These are phyloP conservation scores for Penicillium capsulatum DNA, from an alignment of 2,329 filamentous ascomycete species.

Conservation along the genomic window DNA sequence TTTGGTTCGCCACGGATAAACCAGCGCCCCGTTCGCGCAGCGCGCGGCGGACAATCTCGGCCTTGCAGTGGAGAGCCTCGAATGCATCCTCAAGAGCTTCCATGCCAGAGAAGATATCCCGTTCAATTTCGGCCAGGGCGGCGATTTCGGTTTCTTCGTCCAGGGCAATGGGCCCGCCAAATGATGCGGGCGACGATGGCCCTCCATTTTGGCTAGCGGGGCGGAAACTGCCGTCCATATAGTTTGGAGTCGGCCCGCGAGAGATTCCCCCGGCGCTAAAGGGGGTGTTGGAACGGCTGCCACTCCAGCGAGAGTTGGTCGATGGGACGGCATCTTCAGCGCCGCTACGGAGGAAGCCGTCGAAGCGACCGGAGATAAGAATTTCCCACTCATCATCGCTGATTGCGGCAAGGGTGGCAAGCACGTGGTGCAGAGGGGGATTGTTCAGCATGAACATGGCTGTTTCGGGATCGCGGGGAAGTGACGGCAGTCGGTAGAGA, in stretches of 20 bases:
- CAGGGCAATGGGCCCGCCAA: constrained; percentile 73
- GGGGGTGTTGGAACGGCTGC: constrained; percentile 41
- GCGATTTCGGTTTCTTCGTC: constrained; percentile 94
- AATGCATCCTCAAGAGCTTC: constrained; percentile 92
- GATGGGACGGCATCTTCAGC: constrained; percentile 57
- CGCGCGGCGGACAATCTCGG: constrained; percentile 72
- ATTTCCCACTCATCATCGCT: constrained; percentile 96
- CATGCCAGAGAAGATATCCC: constrained; percentile 91
- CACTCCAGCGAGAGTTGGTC: constrained; percentile 24
- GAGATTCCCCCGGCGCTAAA: constrained; percentile 33
- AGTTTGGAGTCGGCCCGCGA: constrained; percentile 32
- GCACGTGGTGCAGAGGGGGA: constrained; percentile 73
- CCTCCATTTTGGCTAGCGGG: constrained; percentile 40
- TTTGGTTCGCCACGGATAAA: constrained; percentile 52
- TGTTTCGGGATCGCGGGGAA: constrained; percentile 79
- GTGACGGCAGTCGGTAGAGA: constrained; percentile 68
- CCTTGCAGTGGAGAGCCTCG: constrained; percentile 80
- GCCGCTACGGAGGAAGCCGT: constrained; percentile 92
- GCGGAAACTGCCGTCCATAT: constrained; percentile 41
- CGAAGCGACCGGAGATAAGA: constrained; percentile 85
- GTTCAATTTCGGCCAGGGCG: constrained; percentile 82
- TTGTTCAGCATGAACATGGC: constrained; percentile 84
- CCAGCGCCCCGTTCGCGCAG: constrained; percentile 80
- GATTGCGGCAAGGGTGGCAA: constrained; percentile 82
- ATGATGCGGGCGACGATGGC: constrained; percentile 54